These are phyloP conservation scores for Yarrowia bubula DNA, from an alignment of 805 yeast species.

Conservation along the genomic window DNA sequence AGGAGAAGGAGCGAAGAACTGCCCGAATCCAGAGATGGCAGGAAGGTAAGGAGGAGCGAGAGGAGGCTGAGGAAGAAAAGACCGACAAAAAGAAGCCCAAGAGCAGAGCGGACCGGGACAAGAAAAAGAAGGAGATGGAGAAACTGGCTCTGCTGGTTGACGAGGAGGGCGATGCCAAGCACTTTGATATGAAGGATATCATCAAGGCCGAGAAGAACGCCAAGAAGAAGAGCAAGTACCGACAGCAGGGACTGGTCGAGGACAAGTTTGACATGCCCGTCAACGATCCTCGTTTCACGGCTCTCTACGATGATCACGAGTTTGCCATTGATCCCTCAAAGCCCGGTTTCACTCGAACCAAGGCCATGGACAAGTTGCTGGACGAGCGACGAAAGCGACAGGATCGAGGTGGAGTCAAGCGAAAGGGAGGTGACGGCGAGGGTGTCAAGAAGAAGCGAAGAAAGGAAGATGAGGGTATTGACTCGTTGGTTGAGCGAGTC, in stretches of 20 bases:
- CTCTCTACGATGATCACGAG: conserved; percentile 78
- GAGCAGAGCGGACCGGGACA: conserved; percentile 35
- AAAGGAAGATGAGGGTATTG: neutral
- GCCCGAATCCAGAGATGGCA: conserved; percentile 75
- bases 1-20: conserved; percentile 90
- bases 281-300: conserved; percentile 80
- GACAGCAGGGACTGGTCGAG: conserved; percentile 46
- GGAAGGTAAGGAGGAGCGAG: conserved; percentile 49
- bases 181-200: conserved; percentile 77
- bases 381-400: conserved; percentile 55
- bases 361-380: conserved; percentile 80
- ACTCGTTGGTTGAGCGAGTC: neutral
- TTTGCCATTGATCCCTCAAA: conserved; percentile 92
- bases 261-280: conserved; percentile 57
- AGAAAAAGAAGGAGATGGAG: conserved; percentile 48
- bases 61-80: conserved; percentile 43
- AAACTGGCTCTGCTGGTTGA: conserved; percentile 71
- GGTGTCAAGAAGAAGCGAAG: neutral
- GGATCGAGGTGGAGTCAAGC: conserved; percentile 1
- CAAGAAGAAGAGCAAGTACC: conserved; percentile 45
- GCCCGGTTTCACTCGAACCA: conserved; percentile 85
- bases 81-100: conserved; percentile 32
- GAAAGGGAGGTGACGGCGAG: neutral
- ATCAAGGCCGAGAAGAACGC: conserved; percentile 68
- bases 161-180: conserved; percentile 47